A percentile compares a stretch with the other conserved stretches of the same genome.
Evolutionary conservation across 495 filamentous ascomycete genomes (phyloP).

Genomic region (Pseudomonodictys pantanalensis): DNA sequence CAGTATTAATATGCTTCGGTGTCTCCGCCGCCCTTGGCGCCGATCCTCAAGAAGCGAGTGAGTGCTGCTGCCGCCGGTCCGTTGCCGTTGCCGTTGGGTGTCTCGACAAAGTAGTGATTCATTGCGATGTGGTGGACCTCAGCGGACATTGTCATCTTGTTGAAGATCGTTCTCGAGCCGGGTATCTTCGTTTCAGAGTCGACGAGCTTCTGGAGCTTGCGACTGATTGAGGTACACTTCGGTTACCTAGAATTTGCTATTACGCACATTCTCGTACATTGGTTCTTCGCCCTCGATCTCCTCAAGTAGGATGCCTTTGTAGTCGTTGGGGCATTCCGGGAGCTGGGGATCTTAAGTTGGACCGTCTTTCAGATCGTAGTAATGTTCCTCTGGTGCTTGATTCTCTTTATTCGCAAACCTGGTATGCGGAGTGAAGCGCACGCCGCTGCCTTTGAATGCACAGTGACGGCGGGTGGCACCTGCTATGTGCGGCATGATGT

Average conservation of each 20-base stretch:
- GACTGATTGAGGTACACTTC: constrained; percentile 2
- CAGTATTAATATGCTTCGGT: constrained; percentile 12
- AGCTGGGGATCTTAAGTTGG: neutral
- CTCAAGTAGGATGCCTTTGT: constrained; percentile 2
- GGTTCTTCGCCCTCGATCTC: constrained; percentile 16
- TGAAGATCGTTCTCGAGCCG: neutral
- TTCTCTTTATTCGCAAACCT: constrained; percentile 6
- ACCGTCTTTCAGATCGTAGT: neutral
- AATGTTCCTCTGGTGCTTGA: neutral
- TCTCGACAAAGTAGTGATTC: neutral
- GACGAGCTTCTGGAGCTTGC: constrained; percentile 16
- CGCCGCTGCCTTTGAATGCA: too few species aligned
- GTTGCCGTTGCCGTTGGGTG: neutral
- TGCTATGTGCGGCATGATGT: too few species aligned
- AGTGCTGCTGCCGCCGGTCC: neutral
- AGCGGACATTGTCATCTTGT: neutral
- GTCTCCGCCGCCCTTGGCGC: constrained; percentile 12
- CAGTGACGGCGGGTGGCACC: too few species aligned
- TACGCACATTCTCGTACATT: constrained; percentile 15
- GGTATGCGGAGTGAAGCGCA: neutral
- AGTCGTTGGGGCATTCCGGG: neutral
- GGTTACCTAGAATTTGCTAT: neutral
- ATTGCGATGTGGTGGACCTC: neutral
- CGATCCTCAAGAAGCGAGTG: constrained; percentile 6
- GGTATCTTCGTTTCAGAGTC: constrained; percentile 4